These are phyloP conservation scores for Apiotrichum porosum DNA, from an alignment of 1,284 basidiomycete genomes.

Conservation along the genomic window DNA sequence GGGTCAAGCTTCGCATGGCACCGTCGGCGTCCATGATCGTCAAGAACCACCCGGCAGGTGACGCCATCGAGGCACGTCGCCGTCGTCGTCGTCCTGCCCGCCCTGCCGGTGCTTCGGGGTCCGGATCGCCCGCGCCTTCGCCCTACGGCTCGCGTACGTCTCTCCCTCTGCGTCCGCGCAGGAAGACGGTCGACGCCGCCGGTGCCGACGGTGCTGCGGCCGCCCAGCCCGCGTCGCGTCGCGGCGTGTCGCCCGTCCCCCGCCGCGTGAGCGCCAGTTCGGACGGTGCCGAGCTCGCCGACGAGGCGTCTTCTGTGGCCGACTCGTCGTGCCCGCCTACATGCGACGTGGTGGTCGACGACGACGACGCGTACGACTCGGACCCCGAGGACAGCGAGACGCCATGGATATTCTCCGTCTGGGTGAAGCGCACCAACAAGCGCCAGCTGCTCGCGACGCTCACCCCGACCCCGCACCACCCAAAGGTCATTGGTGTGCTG, in stretches of 20 bases:
- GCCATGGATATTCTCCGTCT: slow-evolving; percentile 75
- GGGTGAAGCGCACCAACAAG: slow-evolving; percentile 40
- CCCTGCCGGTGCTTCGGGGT: neutral
- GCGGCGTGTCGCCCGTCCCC: no score
- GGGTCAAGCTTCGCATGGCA: slow-evolving; percentile 36
- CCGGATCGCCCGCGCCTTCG: neutral
- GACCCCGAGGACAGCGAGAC: slow-evolving; percentile 95
- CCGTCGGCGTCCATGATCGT: slow-evolving; percentile 8
- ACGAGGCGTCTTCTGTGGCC: no score
- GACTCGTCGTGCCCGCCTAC: neutral
- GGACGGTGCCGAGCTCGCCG: no score
- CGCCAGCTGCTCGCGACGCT: slow-evolving; percentile 59
- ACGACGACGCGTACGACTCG: slow-evolving; percentile 53
- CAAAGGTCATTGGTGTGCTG: slow-evolving; percentile 85
- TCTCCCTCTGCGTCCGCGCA: neutral
- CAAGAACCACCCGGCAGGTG: slow-evolving; percentile 7
- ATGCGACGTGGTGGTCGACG: slow-evolving; percentile 12
- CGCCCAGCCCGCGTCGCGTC: no score
- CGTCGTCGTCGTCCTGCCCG: neutral
- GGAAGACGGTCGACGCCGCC: neutral
- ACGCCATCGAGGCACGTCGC: slow-evolving; percentile 1
- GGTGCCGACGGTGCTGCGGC: neutral
- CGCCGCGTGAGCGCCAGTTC: no score
- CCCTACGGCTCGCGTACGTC: neutral
- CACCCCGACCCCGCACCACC: slow-evolving; percentile 90